phyloP scores from a whole-genome alignment of 2,329 filamentous ascomycete genomes.

The Metarhizium rileyi region DNA sequence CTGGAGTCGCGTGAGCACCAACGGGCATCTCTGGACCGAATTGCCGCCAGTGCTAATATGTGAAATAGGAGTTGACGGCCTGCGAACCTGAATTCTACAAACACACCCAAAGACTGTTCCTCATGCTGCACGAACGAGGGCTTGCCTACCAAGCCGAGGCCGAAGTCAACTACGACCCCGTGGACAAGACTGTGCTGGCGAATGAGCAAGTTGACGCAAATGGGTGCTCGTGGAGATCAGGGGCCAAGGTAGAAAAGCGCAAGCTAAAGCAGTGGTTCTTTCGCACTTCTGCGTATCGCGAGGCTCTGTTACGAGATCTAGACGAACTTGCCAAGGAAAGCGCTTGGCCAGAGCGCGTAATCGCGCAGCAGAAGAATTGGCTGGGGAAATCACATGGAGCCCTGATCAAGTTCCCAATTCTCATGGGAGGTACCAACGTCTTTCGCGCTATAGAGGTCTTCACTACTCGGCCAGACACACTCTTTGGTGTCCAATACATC shows the following conservation, averaged over 20 bases:
- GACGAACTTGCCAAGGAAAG: slow-evolving; percentile 51
- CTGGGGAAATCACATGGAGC: slow-evolving; percentile 70
- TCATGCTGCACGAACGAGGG: slow-evolving; percentile 62
- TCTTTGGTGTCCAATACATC: slow-evolving; percentile 81
- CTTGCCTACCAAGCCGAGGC: slow-evolving; percentile 78
- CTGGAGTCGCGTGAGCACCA: slow-evolving; percentile 62
- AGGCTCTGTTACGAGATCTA: slow-evolving; percentile 62
- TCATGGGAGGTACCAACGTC: slow-evolving; percentile 29
- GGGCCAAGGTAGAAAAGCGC: slow-evolving; percentile 71
- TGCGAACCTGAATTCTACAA: slow-evolving; percentile 82
- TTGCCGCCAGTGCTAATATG: slow-evolving; percentile 2
- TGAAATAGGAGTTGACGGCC: slow-evolving; percentile 63
- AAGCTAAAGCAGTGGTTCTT: slow-evolving; percentile 85
- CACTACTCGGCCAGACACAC: slow-evolving; percentile 75
- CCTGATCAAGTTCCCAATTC: slow-evolving; percentile 58
- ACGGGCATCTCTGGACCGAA: not conserved
- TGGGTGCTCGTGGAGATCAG: slow-evolving; percentile 79
- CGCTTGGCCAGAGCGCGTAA: slow-evolving; percentile 73
- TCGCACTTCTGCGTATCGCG: slow-evolving; percentile 69
- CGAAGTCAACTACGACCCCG: slow-evolving; percentile 81
- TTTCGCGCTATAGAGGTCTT: slow-evolving; percentile 57
- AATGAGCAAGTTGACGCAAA: slow-evolving; percentile 90
- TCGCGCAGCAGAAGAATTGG: slow-evolving; percentile 82
- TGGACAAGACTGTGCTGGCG: slow-evolving; percentile 81
- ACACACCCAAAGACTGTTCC: slow-evolving; percentile 79